Evolutionary conservation across 768 basidiomycete genomes (phyloP).

Genomic region (Pilatotrama ljubarskyi): DNA sequence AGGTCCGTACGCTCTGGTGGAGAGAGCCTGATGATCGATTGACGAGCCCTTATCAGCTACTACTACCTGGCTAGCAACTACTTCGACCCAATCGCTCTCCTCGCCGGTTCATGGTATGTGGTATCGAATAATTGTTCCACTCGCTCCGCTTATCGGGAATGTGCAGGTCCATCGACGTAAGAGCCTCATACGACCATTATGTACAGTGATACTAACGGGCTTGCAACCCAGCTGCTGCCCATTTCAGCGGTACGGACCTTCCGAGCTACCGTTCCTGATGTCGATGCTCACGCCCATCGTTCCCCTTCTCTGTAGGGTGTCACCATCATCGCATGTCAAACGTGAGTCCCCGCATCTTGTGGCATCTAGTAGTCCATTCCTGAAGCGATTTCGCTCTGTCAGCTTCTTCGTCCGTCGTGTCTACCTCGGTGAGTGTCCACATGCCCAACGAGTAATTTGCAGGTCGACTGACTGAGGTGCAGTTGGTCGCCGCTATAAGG

Average conservation of each 20-base stretch:
- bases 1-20: not conserved
- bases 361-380: not conserved
- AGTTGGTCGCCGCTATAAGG: not conserved
- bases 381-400: not conserved
- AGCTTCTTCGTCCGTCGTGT: not conserved
- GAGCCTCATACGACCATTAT: not conserved
- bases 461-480: not conserved
- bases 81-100: not conserved
- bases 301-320: not conserved
- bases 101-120: not conserved
- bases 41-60: not conserved
- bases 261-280: not conserved
- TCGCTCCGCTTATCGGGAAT: not conserved
- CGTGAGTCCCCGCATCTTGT: not conserved
- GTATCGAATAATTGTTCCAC: too few relatives aligned
- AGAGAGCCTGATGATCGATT: not conserved
- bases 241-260: not conserved
- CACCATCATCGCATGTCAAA: not conserved
- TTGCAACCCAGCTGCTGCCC: not conserved
- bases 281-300: not conserved
- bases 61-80: slow-evolving; percentile 2
- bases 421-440: not conserved
- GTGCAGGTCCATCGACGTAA: not conserved
- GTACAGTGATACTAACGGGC: not conserved
- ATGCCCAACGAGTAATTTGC: not conserved